Conservation (phyloP, 1,284 basidiomycete genomes). For the Puccinia horiana region DNA sequence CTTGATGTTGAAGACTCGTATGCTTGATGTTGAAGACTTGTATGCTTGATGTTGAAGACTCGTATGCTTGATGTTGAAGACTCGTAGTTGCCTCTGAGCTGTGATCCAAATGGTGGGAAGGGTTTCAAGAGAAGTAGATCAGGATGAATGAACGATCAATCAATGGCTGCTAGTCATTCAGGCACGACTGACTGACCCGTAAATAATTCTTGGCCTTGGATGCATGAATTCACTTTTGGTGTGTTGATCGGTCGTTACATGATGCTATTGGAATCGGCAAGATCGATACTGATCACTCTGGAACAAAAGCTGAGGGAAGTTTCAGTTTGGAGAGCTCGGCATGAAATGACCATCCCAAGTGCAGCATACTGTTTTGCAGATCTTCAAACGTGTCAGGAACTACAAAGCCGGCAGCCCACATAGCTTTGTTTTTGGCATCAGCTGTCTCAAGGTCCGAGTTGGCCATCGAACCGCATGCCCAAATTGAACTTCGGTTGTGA, state of each 20-base stretch:
- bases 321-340: background rate
- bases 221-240: constrained; percentile 99
- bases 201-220: constrained; percentile 92
- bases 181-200: constrained; percentile 62
- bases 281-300: constrained; percentile 87
- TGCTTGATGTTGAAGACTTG: constrained; percentile 98
- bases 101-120: constrained; percentile 57
- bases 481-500: constrained; percentile 98
- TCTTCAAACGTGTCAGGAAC: constrained; percentile 98
- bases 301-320: background rate
- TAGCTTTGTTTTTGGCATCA: constrained; percentile 93
- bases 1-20: constrained; percentile 98
- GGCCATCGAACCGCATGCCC: constrained; percentile 98
- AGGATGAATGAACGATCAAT: background rate
- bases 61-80: constrained; percentile 99
- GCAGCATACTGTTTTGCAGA: constrained; percentile 70
- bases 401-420: constrained; percentile 92
- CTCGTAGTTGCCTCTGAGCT: constrained; percentile 91
- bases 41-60: constrained; percentile 96
- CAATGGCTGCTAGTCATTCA: background rate
- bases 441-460: constrained; percentile 97
- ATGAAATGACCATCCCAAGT: background rate
- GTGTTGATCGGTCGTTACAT: constrained; percentile 92
- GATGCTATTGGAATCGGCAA: constrained; percentile 91
- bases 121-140: constrained; percentile 56